phyloP scores from a whole-genome alignment of 257 asterid genomes.

The Scutellaria minor region DNA sequence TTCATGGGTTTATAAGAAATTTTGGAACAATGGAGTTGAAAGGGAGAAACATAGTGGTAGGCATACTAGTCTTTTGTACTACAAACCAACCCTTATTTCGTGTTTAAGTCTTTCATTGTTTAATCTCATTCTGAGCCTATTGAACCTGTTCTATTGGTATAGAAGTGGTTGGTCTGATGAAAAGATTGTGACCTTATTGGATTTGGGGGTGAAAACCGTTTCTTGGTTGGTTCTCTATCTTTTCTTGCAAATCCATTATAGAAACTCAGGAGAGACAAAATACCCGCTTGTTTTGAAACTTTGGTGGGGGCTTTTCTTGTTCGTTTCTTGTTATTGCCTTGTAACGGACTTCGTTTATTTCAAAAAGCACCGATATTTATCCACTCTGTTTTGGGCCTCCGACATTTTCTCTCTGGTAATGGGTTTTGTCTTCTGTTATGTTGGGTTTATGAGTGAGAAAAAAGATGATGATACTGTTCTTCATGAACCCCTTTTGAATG shows the following conservation, averaged over 20 bases:
- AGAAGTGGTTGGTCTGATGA: conserved; percentile 73
- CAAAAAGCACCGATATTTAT: conserved; percentile 43
- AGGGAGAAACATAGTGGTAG: conserved; percentile 32
- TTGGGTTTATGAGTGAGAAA: conserved; percentile 51
- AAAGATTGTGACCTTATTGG: conserved; percentile 58
- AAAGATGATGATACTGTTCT: conserved; percentile 44
- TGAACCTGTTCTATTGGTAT: conserved; percentile 66
- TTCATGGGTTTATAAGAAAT: conserved; percentile 47
- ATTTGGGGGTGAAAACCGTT: conserved; percentile 58
- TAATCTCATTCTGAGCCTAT: conserved; percentile 53
- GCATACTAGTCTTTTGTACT: conserved; percentile 32
- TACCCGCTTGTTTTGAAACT: conserved; percentile 67
- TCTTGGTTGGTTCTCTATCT: conserved; percentile 63
- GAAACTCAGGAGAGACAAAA: conserved; percentile 48
- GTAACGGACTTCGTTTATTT: conserved; percentile 58
- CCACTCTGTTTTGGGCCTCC: conserved; percentile 63
- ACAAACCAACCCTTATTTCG: conserved; percentile 47
- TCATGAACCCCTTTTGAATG: conserved; percentile 71
- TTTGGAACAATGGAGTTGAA: conserved; percentile 30
- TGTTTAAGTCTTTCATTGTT: conserved; percentile 53
- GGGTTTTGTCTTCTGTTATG: conserved; percentile 57
- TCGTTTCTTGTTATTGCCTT: conserved; percentile 64
- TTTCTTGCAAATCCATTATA: conserved; percentile 48
- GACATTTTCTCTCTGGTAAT: conserved; percentile 52
- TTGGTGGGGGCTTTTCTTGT: conserved; percentile 74